Conservation (phyloP, 306 rosid genomes). For the Psophocarpus tetragonolobus region DNA sequence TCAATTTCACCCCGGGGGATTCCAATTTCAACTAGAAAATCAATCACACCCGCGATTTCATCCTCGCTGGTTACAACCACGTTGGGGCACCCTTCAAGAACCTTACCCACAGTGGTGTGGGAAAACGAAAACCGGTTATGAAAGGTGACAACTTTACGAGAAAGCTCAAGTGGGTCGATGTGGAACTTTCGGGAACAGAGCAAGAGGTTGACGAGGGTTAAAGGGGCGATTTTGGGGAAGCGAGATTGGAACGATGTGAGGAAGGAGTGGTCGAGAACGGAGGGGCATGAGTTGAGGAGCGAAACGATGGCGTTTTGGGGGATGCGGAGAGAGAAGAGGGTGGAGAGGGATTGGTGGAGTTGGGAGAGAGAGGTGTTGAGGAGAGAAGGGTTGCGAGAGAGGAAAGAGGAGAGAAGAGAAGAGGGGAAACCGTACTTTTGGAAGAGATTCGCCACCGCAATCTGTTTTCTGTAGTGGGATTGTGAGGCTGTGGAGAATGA, state of each 20-base stretch:
- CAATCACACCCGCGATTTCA: constrained; percentile 40
- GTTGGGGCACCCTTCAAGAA: constrained; percentile 62
- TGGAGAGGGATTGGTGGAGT: constrained; percentile 46
- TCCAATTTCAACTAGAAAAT: constrained; percentile 52
- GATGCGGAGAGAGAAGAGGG: constrained; percentile 59
- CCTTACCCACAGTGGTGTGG: constrained; percentile 31
- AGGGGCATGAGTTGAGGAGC: constrained; percentile 56
- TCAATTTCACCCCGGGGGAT: constrained; percentile 48
- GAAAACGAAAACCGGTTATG: constrained; percentile 51
- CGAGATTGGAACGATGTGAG: constrained; percentile 51
- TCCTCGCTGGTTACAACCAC: constrained; percentile 42
- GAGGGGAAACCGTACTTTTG: constrained; percentile 67
- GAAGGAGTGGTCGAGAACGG: constrained; percentile 55
- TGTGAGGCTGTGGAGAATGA: not conserved
- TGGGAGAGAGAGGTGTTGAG: constrained; percentile 38
- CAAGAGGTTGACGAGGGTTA: constrained; percentile 50
- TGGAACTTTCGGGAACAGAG: constrained; percentile 52
- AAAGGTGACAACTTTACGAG: constrained; percentile 34
- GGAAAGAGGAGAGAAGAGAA: constrained; percentile 45
- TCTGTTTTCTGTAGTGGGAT: constrained; percentile 49
- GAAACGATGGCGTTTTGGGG: constrained; percentile 57
- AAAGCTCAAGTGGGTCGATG: constrained; percentile 43
- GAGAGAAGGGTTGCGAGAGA: constrained; percentile 51
- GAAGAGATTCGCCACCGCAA: constrained; percentile 56
- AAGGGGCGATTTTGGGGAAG: constrained; percentile 38